These are phyloP conservation scores for Xylaria longipes DNA, from an alignment of 495 filamentous ascomycete species.

Conservation along the genomic window DNA sequence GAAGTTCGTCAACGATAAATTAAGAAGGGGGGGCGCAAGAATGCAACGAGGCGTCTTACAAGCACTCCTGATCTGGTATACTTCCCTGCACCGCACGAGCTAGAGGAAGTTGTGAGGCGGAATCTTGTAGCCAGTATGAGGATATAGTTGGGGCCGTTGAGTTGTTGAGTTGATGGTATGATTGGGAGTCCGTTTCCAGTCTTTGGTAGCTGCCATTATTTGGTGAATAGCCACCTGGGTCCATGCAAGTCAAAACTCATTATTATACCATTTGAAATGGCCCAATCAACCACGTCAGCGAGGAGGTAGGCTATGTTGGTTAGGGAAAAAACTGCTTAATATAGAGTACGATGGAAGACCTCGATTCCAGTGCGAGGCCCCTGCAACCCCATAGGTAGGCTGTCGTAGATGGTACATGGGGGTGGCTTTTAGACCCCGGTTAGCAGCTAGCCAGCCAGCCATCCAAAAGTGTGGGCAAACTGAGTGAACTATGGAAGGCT, in stretches of 20 bases:
- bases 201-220: background rate
- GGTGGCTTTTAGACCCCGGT: background rate
- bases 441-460: background rate
- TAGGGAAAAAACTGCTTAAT: background rate
- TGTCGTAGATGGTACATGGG: background rate
- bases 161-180: background rate
- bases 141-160: background rate
- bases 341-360: background rate
- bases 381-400: background rate
- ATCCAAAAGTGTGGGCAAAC: background rate
- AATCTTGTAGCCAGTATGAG: background rate
- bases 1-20: background rate
- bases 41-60: background rate
- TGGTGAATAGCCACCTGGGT: background rate
- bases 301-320: background rate
- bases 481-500: background rate
- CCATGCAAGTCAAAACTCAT: background rate
- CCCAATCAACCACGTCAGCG: too few relatives aligned
- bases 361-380: background rate
- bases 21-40: background rate
- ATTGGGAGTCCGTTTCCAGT: background rate
- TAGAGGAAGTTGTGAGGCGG: background rate
- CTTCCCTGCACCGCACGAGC: background rate
- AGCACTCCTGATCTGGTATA: background rate
- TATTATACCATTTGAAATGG: too few relatives aligned